A percentile compares a stretch with the other conserved stretches of the same genome.
Evolutionary conservation across 2,329 filamentous ascomycete genomes (phyloP).

Genomic region (Coniochaeta sp.): DNA sequence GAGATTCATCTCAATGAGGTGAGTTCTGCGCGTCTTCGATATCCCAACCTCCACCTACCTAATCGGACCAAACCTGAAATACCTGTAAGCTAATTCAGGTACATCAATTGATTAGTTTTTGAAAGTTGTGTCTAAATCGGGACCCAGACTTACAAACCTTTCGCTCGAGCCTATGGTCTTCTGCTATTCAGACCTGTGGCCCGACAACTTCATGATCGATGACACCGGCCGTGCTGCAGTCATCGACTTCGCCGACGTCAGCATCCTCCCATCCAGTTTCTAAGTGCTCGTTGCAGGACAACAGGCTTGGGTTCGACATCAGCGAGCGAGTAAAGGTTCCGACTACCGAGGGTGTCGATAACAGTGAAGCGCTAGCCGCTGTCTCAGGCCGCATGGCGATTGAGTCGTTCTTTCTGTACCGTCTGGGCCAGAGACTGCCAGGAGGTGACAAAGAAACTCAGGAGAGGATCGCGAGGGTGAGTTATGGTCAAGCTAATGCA

Average conservation of each 20-base stretch:
- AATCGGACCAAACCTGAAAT: too few species aligned
- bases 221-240: slow-evolving; percentile 5
- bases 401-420: not conserved
- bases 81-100: too few species aligned
- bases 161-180: slow-evolving; percentile 12
- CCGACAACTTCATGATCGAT: slow-evolving; percentile 12
- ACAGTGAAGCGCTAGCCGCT: not conserved
- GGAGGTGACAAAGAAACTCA: not conserved
- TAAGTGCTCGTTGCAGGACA: slow-evolving; percentile 1
- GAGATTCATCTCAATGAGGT: slow-evolving; percentile 12
- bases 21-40: slow-evolving; percentile 1
- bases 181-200: slow-evolving; percentile 10
- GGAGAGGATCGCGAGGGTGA: not conserved
- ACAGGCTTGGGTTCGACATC: slow-evolving; percentile 4
- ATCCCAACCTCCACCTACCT: not conserved
- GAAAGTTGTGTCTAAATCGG: slow-evolving; percentile 2
- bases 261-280: slow-evolving; percentile 13
- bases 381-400: not conserved
- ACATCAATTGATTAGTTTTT: slow-evolving; percentile 4
- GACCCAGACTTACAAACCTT: slow-evolving; percentile 4
- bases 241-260: slow-evolving; percentile 9
- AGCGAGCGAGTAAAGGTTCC: slow-evolving; percentile 5
- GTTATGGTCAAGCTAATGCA: not conserved
- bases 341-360: slow-evolving; percentile 6
- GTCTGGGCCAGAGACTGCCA: not conserved